Evolutionary conservation across 495 filamentous ascomycete species (phyloP), one percentile per base, ranked within the genome.

Genomic region (Schizothecium vesticola): DNA sequence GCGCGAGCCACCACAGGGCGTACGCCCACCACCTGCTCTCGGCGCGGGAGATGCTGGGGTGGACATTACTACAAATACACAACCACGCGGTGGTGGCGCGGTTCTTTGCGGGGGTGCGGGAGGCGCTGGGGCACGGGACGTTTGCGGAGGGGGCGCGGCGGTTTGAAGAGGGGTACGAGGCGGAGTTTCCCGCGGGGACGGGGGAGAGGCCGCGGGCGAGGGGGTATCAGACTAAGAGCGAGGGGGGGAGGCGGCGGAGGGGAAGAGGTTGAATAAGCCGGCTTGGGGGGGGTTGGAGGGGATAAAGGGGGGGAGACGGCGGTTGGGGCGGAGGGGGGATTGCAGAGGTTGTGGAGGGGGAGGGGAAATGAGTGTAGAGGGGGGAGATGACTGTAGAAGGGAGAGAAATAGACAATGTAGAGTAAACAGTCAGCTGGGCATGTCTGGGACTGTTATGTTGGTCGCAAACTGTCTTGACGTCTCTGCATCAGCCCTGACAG

Each of bases 21-120:
- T 98, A 90, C 78, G 70, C 98, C 33, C 89, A 92, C 67, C 96
- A 99, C 75, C 85, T 99, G 6, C 84, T 99, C 4, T 76, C 82
- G 19, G 92, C 95, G 0, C 94, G 93, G 71, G 95, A 99, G 77
- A 97, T 99, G 96, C 88, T 97, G 3, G 94, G 87, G 25, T 99
- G 95, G 95, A 90, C 91, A 3, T 83, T 99, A 16, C 80, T 99
- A 26, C 94, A 97, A 76, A 83, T 96, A 13, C 95, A 99, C 79
- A 99, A 99, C 75, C 85, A 92, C 71, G 83, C 88, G 29, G 78
- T 91, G 2, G 75, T 96, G 59, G 83, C 88, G 63, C 56, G 73
- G 0, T 98, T 99, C 82, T 97, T 98, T 75, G 75, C 81, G 0
- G 81, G 81, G 0, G 82, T 96, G 6, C 87, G 94, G 8, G 72